These are phyloP conservation scores for Phoma sp. DNA, from an alignment of 2,329 filamentous ascomycete species.

Conservation along the genomic window DNA sequence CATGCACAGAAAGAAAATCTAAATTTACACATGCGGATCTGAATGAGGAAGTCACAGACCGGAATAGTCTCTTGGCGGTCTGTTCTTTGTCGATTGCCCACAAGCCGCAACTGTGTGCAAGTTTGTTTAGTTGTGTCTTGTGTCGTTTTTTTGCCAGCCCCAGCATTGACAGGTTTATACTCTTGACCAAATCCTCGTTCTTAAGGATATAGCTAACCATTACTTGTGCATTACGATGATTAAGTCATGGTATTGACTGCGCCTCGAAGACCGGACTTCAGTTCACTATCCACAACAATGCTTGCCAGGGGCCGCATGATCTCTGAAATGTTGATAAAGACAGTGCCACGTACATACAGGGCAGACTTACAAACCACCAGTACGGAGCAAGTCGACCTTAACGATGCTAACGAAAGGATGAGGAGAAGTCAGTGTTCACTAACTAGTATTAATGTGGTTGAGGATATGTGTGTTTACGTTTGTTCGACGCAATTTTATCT, in stretches of 20 bases:
- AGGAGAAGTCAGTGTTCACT: conserved; percentile 48
- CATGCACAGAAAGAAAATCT: neutral
- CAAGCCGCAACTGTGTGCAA: conserved; percentile 6
- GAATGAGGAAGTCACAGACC: neutral
- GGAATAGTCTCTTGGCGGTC: neutral
- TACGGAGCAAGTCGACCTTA: conserved; percentile 43
- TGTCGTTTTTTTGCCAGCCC: conserved; percentile 46
- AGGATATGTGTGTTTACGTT: too few species aligned
- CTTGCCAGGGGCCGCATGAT: conserved; percentile 34
- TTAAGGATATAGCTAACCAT: conserved; percentile 47
- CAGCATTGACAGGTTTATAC: conserved; percentile 48
- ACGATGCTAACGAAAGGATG: conserved; percentile 48
- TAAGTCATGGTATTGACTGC: conserved; percentile 52
- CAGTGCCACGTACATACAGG: conserved; percentile 30
- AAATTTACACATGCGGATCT: neutral
- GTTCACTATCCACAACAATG: too few species aligned
- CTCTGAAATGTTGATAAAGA: conserved; percentile 38
- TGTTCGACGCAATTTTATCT: conserved; percentile 29
- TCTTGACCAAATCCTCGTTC: conserved; percentile 43
- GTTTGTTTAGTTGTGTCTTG: conserved; percentile 35
- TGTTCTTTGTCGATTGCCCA: neutral
- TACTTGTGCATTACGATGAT: conserved; percentile 46
- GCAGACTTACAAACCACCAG: conserved; percentile 34
- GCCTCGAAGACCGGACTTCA: conserved; percentile 43
- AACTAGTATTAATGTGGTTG: too few species aligned